Base-by-base conservation (phyloP, 1,139 yeast genomes). In the Candida sanyaensis region DNA sequence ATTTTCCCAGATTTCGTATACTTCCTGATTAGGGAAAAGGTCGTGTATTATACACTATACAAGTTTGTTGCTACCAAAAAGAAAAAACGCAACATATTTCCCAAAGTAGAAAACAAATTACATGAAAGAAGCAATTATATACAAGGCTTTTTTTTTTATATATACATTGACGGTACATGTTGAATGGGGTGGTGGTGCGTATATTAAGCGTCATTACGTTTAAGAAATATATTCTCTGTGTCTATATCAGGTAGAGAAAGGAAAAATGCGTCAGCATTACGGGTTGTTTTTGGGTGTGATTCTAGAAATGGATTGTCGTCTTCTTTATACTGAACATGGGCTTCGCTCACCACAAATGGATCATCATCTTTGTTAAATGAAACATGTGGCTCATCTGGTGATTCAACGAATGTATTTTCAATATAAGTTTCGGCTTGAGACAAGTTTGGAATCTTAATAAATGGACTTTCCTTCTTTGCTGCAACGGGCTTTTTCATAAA, bases 221-320 rank as follows among this genome's bases (percentile, higher is more conserved):
- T 36, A 23, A 36, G 17, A 23, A 36, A 36, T 36, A 36, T 23
- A 36, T 23, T 28, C 8, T 36, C 38, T 6, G 28, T 36, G 17
- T 11, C 6, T 10, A 23, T 36, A 11, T 36, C 38, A 5, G 27
- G 28, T 36, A 21, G 38, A 8, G 28, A 36, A 11, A 36, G 38
- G 28, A 36, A 36, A 9, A 36, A 23, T 10, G 28, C 7, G 17
- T 36, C 38, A 4, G 28, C 11, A 11, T 13, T 11, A 11, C 12
- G 9, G 9, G 27, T 36, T 11, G 17, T 34, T 32, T 8, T 2
- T 26, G 6, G 28, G 28, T 26, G 28, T 26, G 28, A 6, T 26
- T 33, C 46, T n/a, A 33, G 17, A 39, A 44, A 38, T 21, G 46
- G 46, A 29, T 44, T 44, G 5, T 33, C 30, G 6, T 28, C 12